Evolutionary conservation across 345 rosid species (phyloP), one percentile per base, ranked within the genome.

Genomic region (Theobroma cacao): DNA sequence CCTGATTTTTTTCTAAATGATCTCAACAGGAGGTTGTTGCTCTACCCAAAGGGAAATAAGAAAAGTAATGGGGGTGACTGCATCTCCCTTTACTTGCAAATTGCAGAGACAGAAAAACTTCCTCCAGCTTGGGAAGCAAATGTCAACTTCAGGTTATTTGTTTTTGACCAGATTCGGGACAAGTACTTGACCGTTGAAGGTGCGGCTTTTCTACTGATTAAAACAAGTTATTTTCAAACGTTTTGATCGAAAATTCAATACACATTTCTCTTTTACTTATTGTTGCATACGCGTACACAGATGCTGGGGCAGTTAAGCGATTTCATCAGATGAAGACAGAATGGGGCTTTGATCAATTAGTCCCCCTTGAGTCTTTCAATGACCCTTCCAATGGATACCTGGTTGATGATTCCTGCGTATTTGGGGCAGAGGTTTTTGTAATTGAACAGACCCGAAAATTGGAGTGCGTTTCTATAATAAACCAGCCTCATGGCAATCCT

Each of bases 341-440:
- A 75, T 45, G 82, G 78, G 90, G 90, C 15, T 79, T 81, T 30
- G 86, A 85, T 79, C 66, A 81, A 18, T 72, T 88, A 20, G 30
- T 78, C 70, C 77, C 61, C 3, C 34, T 77, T 55, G 50, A 58
- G 48, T 14, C 18, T 36, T 81, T 88, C 40, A 56, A 28, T 0
- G 81, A 82, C 31, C 55, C 67, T n/a, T 53, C 38, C 9, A 84
- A 80, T 41, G 90, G 86, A 33, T 84, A 80, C 76, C 82, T 84
- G 0, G 65, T 82, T 56, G 76, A 81, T 0, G 87, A 84, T 74
- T 40, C 80, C 4, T 84, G 86, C 22, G 79, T 80, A 22, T 22
- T 88, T 31, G 89, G 89, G 7, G 87, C 66, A 8, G 89, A 88
- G 61, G 85, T 85, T 3, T 84, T 81, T 45, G 84, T 82, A 11